Base-by-base conservation (phyloP, 306 rosid genomes). In the Geum urbanum region DNA sequence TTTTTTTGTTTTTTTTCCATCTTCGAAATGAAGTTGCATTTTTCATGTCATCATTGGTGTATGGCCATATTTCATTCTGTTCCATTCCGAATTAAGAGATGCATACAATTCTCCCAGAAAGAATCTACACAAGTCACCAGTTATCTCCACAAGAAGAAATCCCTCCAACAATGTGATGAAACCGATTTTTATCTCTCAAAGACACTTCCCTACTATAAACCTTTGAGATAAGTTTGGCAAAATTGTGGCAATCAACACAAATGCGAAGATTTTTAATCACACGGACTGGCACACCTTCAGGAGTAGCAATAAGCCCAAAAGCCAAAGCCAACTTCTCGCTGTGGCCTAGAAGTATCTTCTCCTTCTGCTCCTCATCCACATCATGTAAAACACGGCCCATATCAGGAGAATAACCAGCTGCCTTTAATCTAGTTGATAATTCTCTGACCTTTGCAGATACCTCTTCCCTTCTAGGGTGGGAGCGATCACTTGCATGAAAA, bases 341-440 rank as follows among this genome's bases (percentile, higher is more conserved):
- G 67, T 91, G 98, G 72, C 88, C 83, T 55, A 85, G 74, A 71
- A 92, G 91, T 67, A 85, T 78, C 86, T 85, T 86, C 86, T 90
- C 98, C 82, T 90, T 92, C 80, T 86, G 95, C 78, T 92, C 98
- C 10, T 92, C 98, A 61, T 90, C 97, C 74, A 90, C 97, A 37
- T 88, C 97, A 74, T 81, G 84, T 41, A 90, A 77, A 66, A 85
- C 97, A 76, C 94, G 88, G 50, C 91, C 87, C 89, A 87, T 82
- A 72, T 88, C 84, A 40, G 96, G 97, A 84, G 80, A 74, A 72
- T 90, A 88, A 47, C 94, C 97, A 37, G 74, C 87, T 81, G 85
- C 92, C 84, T 90, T 85, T 66, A 94, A 82, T 56, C 77, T 77
- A 19, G 81, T 63, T 20, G 84, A 74, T 67, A 88, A 76, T 54